Evolutionary conservation across 495 filamentous ascomycete genomes (phyloP), one percentile per base, ranked within the genome.

Genomic region (Hypoxylon intermedium): DNA sequence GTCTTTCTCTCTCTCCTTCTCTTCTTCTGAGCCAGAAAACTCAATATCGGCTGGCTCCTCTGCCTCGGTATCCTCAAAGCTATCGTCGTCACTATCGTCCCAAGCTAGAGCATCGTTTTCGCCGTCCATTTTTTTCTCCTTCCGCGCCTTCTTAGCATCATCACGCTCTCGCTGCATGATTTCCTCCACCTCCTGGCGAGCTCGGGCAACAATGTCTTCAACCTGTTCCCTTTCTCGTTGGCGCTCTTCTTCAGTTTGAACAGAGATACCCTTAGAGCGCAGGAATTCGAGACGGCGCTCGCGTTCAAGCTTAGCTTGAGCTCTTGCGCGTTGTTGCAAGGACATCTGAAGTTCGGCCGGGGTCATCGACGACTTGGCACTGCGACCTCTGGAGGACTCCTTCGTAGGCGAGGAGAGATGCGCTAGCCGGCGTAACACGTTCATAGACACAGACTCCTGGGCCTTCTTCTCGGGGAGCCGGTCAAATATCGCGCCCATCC

Each of bases 201-300:
- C 94, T 60, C 87, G 91, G 21, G 93, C 88, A 26, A 98, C 79
- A 31, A 97, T 79, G 61, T 97, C 86, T 58, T 98, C 95, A 16
- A 97, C 83, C 54, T 92, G 85, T 20, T 87, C 85, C 68, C 84
- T 63, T 69, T 93, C 88, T 9, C 85, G 85, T 60, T 89, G 87
- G 53, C 90, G 81, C 63, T 99, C 92, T 71, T 96, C 94, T 3
- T 86, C 83, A 1, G 90, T 96, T 62, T 90, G 88, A n/a, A 97
- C 78, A 36, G 89, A 76, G 12, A 98, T 79, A 24, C 94, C 94
- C 69, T 87, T 89, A 15, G 87, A 85, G 50, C 83, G 81, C 19
- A 98, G 78, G 55, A 88, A 84, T 55, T 90, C 84, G 12, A 98
- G 82, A 53, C 87, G 87, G 62, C 91, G 88, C 38, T 86, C 85